These are phyloP conservation scores for Pseudozyma hubeiensis DNA, from an alignment of 1,284 basidiomycete species.

Conservation along the genomic window DNA sequence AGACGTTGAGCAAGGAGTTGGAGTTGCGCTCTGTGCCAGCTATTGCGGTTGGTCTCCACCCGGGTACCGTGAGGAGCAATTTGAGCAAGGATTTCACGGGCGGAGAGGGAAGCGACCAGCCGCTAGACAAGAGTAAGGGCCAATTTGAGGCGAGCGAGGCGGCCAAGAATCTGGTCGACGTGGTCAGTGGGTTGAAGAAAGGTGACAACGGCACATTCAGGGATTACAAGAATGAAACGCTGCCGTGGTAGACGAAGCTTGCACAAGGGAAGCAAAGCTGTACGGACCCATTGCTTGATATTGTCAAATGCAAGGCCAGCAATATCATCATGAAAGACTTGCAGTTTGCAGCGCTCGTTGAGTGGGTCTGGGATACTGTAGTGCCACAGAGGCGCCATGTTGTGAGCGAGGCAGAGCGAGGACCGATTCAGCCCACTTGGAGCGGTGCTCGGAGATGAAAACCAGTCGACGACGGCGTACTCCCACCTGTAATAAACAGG, in stretches of 20 bases:
- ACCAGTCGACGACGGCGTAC: no score
- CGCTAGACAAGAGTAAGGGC: constrained; percentile 67
- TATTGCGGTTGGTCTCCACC: constrained; percentile 71
- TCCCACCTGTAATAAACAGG: not conserved
- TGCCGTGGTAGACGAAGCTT: constrained; percentile 68
- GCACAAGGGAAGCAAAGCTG: no score
- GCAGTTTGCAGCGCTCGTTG: not conserved
- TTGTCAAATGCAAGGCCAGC: no score
- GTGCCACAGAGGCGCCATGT: no score
- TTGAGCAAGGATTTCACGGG: constrained; percentile 71
- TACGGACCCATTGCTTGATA: no score
- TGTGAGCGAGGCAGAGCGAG: no score
- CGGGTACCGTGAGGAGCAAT: constrained; percentile 72
- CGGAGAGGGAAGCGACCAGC: constrained; percentile 49
- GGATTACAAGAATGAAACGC: constrained; percentile 78
- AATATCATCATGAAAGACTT: no score
- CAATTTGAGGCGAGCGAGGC: constrained; percentile 76
- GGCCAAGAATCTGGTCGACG: constrained; percentile 74
- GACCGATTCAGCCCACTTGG: no score
- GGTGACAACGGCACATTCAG: constrained; percentile 76
- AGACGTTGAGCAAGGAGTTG: constrained; percentile 78
- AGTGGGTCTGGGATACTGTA: no score
- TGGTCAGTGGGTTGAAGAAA: constrained; percentile 72
- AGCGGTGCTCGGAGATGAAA: no score
- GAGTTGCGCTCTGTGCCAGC: constrained; percentile 73